A percentile compares a stretch with the other conserved stretches of the same genome.
These are phyloP conservation scores for Apiotrichum brassicae DNA, from an alignment of 1,284 basidiomycete genomes.

Conservation along the genomic window DNA sequence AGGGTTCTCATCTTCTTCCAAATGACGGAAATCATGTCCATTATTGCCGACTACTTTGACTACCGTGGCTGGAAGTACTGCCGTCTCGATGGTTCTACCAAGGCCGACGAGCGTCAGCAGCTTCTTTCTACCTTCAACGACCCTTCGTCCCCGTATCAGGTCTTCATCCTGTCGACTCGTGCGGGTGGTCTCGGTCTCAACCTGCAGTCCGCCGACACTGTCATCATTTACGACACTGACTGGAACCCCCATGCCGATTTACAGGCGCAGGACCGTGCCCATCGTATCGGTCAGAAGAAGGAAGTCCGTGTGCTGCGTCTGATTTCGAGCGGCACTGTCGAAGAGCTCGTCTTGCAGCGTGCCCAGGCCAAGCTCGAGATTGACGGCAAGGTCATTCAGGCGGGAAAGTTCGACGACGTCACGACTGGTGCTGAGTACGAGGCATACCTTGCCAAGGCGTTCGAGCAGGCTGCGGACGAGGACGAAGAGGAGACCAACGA, in stretches of 20 bases:
- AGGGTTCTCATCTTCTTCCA: conserved; percentile 96
- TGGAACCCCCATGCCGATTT: conserved; percentile 98
- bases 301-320: conserved; percentile 94
- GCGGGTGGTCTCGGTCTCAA: conserved; percentile 97
- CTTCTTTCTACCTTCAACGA: conserved; percentile 90
- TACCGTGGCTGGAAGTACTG: conserved; percentile 86
- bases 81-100: conserved; percentile 94
- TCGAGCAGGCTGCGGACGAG: conserved; percentile 60
- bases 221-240: conserved; percentile 72
- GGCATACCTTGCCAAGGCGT: conserved; percentile 70
- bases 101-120: conserved; percentile 92
- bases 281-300: conserved; percentile 99
- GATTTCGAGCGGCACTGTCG: conserved; percentile 96
- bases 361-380: conserved; percentile 97
- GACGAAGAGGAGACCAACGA: conserved; percentile 89
- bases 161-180: conserved; percentile 94
- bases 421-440: conserved; percentile 97
- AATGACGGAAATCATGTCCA: conserved; percentile 99
- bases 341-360: conserved; percentile 92
- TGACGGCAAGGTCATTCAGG: conserved; percentile 98
- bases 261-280: conserved; percentile 74
- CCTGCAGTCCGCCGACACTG: conserved; percentile 96
- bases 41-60: conserved; percentile 96
- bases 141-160: conserved; percentile 78
- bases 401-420: conserved; percentile 98